phyloP scores from a whole-genome alignment of 1,139 yeast species.

The Arxiozyma slooffiae region DNA sequence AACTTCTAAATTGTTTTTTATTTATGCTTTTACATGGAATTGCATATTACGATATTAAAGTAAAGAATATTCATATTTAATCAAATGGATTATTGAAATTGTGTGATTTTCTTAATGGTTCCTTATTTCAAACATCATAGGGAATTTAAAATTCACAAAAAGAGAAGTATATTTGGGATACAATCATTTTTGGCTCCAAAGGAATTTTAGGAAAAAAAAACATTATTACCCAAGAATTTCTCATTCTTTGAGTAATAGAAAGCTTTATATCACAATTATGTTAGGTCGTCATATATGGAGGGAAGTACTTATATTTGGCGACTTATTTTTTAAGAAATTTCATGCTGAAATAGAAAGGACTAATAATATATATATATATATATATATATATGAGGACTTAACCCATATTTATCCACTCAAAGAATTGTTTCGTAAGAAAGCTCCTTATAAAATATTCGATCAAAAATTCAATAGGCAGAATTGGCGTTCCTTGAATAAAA shows the following conservation, averaged over 20 bases:
- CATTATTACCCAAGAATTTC: constrained; percentile 50
- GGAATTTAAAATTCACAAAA: constrained; percentile 45
- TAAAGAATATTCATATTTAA: constrained; percentile 50
- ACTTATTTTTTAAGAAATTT: constrained; percentile 17
- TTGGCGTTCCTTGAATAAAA: constrained; percentile 34
- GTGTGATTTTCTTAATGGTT: constrained; percentile 63
- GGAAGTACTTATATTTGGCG: constrained; percentile 33
- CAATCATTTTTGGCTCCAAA: constrained; percentile 69
- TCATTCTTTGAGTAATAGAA: constrained; percentile 63
- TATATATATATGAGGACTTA: constrained; percentile 23
- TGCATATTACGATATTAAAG: constrained; percentile 65
- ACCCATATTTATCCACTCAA: constrained; percentile 26
- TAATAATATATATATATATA: too few species aligned
- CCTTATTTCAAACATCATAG: constrained; percentile 60
- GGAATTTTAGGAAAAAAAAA: constrained; percentile 34
- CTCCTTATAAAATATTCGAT: constrained; percentile 47
- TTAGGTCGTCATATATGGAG: constrained; percentile 44
- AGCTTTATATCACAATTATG: constrained; percentile 43
- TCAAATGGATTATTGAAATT: constrained; percentile 44
- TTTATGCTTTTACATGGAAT: constrained; percentile 65
- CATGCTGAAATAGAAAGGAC: constrained; percentile 30
- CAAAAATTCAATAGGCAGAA: constrained; percentile 42
- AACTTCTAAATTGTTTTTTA: constrained; percentile 49
- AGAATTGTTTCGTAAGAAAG: constrained; percentile 36
- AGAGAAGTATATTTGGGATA: constrained; percentile 58